Evolutionary conservation across 192 early-diverging fungal genomes (phyloP).

Genomic region (Diversispora eburnea): DNA sequence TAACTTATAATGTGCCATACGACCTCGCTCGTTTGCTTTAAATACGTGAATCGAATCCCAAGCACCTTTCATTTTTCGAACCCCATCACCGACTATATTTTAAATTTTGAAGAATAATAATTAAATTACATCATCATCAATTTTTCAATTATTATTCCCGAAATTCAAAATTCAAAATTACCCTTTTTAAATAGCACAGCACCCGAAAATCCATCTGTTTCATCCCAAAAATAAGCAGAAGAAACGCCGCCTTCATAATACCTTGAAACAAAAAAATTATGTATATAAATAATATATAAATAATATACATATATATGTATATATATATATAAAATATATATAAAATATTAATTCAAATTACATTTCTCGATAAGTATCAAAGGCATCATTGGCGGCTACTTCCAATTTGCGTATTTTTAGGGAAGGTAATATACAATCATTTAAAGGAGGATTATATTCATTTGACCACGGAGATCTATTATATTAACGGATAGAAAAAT

Average conservation of each 20-base stretch:
- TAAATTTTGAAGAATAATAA: not conserved
- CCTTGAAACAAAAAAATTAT: constrained; percentile 29
- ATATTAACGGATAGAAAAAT: not conserved
- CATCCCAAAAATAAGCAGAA: constrained; percentile 93
- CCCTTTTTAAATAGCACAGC: constrained; percentile 96
- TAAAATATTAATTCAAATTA: constrained; percentile 39
- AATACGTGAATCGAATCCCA: constrained; percentile 99
- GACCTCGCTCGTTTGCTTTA: constrained; percentile 81
- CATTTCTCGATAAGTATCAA: constrained; percentile 93
- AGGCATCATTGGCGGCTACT: constrained; percentile 89
- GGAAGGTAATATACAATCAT: constrained; percentile 77
- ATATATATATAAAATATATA: not conserved
- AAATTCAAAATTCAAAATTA: constrained; percentile 40
- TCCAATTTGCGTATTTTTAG: constrained; percentile 84
- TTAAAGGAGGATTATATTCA: constrained; percentile 83
- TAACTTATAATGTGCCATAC: constrained; percentile 89
- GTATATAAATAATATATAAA: not conserved
- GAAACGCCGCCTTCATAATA: constrained; percentile 95
- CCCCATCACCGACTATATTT: constrained; percentile 41
- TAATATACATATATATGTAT: too few species aligned
- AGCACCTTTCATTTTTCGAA: constrained; percentile 76
- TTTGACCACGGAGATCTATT: constrained; percentile 94
- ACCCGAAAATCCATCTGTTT: constrained; percentile 83
- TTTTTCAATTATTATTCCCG: too few species aligned
- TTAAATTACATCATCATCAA: too few species aligned